Base-by-base conservation (phyloP, 179 eudicot species). In the Corrigiola litoralis region DNA sequence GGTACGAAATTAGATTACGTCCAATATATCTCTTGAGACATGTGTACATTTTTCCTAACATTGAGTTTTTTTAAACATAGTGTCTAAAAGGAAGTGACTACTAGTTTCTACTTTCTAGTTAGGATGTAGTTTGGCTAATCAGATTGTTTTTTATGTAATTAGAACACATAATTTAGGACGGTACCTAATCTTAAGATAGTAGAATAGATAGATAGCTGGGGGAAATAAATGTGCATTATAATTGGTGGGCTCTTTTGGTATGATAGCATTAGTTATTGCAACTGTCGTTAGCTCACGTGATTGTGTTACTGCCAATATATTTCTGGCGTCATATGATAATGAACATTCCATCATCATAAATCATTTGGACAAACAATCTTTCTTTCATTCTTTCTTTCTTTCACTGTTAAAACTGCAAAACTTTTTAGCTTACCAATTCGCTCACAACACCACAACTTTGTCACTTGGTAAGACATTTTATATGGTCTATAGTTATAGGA, bases 211-310 rank as follows among this genome's bases (percentile, higher is more conserved):
- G 61, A n/a, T n/a, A n/a, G n/a, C n/a, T n/a, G 16, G 64, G 23
- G 58, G 70, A 64, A 69, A 54, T 37, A 53, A 68, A 58, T 38
- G 61, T 17, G 73, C 65, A 71, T 69, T 77, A 74, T 65, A 9
- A 21, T 76, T 75, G 57, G 72, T n/a, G 86, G 84, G 80, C 66
- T 72, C 79, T 60, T 62, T 84, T 71, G 72, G 72, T 77, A 79
- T 75, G 86, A 78, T 32, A 60, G 71, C 66, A 68, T 65, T 62
- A 71, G 75, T 76, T 74, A 74, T 67, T 73, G 72, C 57, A 70
- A 69, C 60, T 75, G 72, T 79, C 65, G 78, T 86, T 82, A 66
- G 77, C 72, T 82, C 92, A 82, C 82, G 88, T 81, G 85, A 76
- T 76, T 65, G 61, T 63, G 84, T 67, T 29, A 68, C 72, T 48